phyloP scores from a whole-genome alignment of 805 yeast species.

The Schizosaccharomyces cryophilus region DNA sequence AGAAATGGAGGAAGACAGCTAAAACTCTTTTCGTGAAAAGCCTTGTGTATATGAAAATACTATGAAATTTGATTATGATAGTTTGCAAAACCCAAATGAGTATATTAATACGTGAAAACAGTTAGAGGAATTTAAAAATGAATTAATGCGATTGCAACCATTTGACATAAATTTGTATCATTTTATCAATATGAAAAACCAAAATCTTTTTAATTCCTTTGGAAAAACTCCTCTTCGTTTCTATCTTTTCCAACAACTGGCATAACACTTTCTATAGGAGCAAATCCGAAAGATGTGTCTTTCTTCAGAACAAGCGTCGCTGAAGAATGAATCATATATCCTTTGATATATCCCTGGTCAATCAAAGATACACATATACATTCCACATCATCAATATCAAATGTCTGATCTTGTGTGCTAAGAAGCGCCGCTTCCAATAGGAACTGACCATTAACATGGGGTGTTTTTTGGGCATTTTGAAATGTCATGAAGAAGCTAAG shows the following conservation, averaged over 20 bases:
- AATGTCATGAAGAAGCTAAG: not conserved
- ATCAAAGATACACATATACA: constrained; percentile 14
- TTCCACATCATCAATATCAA: constrained; percentile 11
- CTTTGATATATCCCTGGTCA: constrained; percentile 15
- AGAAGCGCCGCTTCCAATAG: constrained; percentile 2
- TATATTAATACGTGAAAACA: no score
- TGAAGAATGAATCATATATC: not conserved
- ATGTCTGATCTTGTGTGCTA: not conserved
- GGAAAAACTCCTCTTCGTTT: not conserved
- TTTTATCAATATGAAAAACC: no score
- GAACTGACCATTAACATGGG: not conserved
- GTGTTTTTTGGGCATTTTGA: not conserved
- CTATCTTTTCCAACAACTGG: not conserved
- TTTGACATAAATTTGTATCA: no score
- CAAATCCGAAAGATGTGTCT: not conserved
- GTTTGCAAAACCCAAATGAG: no score
- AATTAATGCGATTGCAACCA: no score
- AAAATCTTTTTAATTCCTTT: not conserved
- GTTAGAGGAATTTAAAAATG: no score
- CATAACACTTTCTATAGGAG: not conserved
- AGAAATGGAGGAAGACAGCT: constrained; percentile 19
- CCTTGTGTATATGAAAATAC: no score
- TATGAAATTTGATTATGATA: no score
- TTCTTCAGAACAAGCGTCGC: not conserved
- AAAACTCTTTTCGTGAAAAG: constrained; percentile 23